Percentiles rank a stretch among this genome's conserved stretches.
Evolutionary conservation across 2,329 filamentous ascomycete species (phyloP).

Genomic region (Dothistroma pini): DNA sequence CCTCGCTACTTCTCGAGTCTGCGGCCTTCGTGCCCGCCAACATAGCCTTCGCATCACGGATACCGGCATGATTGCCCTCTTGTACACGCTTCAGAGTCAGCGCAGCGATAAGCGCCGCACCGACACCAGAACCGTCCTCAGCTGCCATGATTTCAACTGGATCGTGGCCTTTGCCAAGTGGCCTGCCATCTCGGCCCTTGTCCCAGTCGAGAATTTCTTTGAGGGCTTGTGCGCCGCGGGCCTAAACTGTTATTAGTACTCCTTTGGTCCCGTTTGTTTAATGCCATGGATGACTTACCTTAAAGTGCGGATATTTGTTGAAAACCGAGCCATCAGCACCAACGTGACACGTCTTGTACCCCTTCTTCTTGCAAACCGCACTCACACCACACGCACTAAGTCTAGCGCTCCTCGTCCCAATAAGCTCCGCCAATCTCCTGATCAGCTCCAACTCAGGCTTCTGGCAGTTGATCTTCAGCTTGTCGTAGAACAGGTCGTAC

Average conservation of each 20-base stretch:
- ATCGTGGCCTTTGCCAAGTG: constrained; percentile 58
- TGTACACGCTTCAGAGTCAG: constrained; percentile 61
- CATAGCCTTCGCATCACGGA: constrained; percentile 50
- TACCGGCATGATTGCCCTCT: constrained; percentile 57
- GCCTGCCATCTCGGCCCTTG: constrained; percentile 63
- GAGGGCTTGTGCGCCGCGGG: constrained; percentile 80
- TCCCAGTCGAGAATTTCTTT: constrained; percentile 96
- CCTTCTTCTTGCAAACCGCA: constrained; percentile 96
- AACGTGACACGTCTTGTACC: constrained; percentile 81
- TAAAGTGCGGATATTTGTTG: constrained; percentile 99
- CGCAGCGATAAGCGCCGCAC: constrained; percentile 86
- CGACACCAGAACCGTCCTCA: constrained; percentile 96
- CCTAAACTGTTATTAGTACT: constrained; percentile 30
- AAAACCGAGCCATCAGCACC: constrained; percentile 97
- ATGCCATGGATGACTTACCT: constrained; percentile 42
- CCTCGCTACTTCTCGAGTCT: constrained; percentile 18
- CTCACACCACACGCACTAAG: constrained; percentile 93
- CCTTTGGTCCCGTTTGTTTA: background rate
- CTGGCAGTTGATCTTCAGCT: constrained; percentile 67
- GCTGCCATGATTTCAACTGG: constrained; percentile 83
- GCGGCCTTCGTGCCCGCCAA: constrained; percentile 35
- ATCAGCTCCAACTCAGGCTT: constrained; percentile 82
- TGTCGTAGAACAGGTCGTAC: constrained; percentile 71
- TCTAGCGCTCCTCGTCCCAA: constrained; percentile 89
- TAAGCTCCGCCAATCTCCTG: constrained; percentile 85